Evolutionary conservation across 2,329 filamentous ascomycete genomes (phyloP).

Genomic region (Monilinia polystroma): DNA sequence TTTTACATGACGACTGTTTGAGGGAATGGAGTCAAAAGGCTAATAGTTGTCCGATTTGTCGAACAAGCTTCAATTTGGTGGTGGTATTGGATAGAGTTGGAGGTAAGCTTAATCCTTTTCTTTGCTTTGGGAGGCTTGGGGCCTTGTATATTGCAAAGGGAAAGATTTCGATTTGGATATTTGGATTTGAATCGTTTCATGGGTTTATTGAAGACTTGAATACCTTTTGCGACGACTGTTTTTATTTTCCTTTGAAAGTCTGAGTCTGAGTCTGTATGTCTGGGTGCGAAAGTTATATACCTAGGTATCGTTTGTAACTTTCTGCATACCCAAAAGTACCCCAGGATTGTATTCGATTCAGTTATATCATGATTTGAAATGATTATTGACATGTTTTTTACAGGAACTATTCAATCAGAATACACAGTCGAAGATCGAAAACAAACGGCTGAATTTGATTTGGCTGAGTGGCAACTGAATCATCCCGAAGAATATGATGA

Average conservation of each 20-base stretch:
- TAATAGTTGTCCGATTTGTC: constrained; percentile 97
- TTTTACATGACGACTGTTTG: constrained; percentile 89
- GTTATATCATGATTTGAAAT: constrained; percentile 2
- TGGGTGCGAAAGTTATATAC: too few species aligned
- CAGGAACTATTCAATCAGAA: constrained; percentile 56
- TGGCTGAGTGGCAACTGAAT: constrained; percentile 70
- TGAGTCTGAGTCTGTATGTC: background rate
- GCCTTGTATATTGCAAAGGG: background rate
- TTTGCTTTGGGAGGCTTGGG: background rate
- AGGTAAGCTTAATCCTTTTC: constrained; percentile 56
- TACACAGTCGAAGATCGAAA: constrained; percentile 76
- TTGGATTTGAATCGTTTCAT: background rate
- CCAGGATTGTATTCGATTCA: background rate
- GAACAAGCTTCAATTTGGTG: constrained; percentile 85
- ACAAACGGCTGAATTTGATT: constrained; percentile 86
- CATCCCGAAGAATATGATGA: constrained; percentile 62
- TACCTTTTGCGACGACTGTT: background rate
- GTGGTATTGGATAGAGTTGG: constrained; percentile 77
- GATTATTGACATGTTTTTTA: constrained; percentile 26
- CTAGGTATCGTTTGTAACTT: background rate
- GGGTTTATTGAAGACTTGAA: background rate
- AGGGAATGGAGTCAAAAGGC: constrained; percentile 94
- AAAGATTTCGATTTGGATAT: background rate
- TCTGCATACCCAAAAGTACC: background rate
- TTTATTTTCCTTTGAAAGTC: background rate